These are phyloP conservation scores for Hyaloscypha finlandica DNA, from an alignment of 495 filamentous ascomycete species.

Conservation along the genomic window DNA sequence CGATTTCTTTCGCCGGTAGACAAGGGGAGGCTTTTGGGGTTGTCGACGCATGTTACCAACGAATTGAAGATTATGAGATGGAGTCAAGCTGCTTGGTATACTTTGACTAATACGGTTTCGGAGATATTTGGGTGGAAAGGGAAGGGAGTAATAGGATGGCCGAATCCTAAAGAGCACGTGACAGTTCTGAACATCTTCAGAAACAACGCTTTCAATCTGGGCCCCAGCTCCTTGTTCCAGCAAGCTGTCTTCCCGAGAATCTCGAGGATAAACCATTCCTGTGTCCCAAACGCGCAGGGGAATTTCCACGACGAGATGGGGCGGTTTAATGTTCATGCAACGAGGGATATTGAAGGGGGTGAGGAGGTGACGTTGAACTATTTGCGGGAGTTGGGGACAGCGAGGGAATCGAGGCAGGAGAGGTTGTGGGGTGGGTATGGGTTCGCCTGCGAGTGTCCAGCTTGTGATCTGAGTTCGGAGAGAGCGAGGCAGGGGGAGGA, in stretches of 20 bases:
- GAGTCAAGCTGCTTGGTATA: slow-evolving; percentile 16
- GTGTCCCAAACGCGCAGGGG: slow-evolving; percentile 25
- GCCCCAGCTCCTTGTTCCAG: background rate
- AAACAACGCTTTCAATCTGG: slow-evolving; percentile 21
- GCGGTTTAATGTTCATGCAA: slow-evolving; percentile 43
- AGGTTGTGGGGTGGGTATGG: slow-evolving; percentile 18
- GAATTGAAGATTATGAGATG: slow-evolving; percentile 10
- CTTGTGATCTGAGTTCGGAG: slow-evolving; percentile 15
- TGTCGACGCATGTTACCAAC: slow-evolving; percentile 7
- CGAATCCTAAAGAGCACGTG: slow-evolving; percentile 9
- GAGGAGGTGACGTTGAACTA: slow-evolving; percentile 90
- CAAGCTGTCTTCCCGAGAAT: slow-evolving; percentile 24
- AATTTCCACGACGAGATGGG: slow-evolving; percentile 16
- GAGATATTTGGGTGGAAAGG: background rate
- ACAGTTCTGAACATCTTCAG: slow-evolving; percentile 14
- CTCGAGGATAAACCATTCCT: slow-evolving; percentile 25
- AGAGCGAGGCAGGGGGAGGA: slow-evolving; percentile 6
- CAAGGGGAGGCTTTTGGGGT: background rate
- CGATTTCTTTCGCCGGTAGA: slow-evolving; percentile 10
- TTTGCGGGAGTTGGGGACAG: slow-evolving; percentile 11
- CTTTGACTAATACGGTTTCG: background rate
- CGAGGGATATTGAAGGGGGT: slow-evolving; percentile 62
- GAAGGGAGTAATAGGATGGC: background rate
- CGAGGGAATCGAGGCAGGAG: slow-evolving; percentile 6
- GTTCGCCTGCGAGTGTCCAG: slow-evolving; percentile 23